phyloP scores from a whole-genome alignment of 306 rosid genomes.

The Quercus mongolica region DNA sequence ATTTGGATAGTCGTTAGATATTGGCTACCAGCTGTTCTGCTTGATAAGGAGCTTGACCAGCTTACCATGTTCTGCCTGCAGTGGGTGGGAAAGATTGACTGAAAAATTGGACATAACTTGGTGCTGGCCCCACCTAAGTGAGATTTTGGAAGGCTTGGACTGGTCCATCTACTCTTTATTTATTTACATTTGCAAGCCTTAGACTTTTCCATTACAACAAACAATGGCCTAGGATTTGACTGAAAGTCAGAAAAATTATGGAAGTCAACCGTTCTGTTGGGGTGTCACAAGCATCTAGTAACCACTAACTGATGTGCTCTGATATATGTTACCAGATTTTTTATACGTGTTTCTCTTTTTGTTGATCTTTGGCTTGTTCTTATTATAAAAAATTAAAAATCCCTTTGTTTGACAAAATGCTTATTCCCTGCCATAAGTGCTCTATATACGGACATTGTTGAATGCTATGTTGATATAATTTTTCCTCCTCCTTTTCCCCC shows the following conservation, averaged over 20 bases:
- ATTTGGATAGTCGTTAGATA: background rate
- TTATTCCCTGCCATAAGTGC: background rate
- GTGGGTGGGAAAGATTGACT: too few relatives aligned
- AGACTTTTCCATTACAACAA: background rate
- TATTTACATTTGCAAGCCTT: background rate
- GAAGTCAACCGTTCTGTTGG: background rate
- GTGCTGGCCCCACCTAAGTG: background rate
- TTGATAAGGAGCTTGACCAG: background rate
- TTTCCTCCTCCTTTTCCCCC: background rate
- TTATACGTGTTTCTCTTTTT: background rate
- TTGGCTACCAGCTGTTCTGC: background rate
- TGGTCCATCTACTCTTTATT: background rate
- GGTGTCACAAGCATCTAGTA: background rate
- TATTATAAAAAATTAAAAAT: background rate
- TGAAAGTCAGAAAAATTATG: background rate
- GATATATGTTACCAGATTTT: background rate
- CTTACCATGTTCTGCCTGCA: background rate
- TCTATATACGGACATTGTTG: background rate
- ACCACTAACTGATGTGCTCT: background rate
- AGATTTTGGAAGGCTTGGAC: background rate
- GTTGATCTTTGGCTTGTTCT: background rate
- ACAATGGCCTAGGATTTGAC: background rate
- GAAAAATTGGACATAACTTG: background rate
- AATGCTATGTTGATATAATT: conserved; percentile 7
- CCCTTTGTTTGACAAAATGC: background rate